Base-by-base conservation (phyloP, 2,329 filamentous ascomycete species). In the Aspergillus puulaauensis region DNA sequence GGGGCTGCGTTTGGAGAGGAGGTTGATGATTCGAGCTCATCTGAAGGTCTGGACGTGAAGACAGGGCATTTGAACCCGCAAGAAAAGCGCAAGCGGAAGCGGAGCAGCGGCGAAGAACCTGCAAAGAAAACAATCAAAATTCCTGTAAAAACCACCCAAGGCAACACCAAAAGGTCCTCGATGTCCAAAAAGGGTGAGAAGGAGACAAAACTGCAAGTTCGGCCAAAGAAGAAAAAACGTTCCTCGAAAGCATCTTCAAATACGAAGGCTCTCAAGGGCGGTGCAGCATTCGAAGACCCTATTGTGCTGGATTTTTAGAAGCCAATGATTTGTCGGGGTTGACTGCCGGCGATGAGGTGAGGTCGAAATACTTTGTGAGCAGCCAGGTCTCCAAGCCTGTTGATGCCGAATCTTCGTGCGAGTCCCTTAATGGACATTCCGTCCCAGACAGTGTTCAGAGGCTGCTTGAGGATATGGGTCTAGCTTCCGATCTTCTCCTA, bases 321-420 rank as follows among this genome's bases (percentile, higher is more conserved):
- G 59, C 74, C 74, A 60, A 70, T 74, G 74, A 76, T 74, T 75
- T 68, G 66, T 68, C 65, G 64, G 64, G 64, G 61, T 52, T 71
- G 68, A 73, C 67, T 61, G 63, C 69, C 64, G 60, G 69, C 67
- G 72, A 73, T 75, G 74, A 76, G 74, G 74, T 69, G 57, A 67
- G 63, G 65, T 75, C 73, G 6, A 72, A 69, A 57, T 74, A 72
- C 62, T 74, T 73, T 50, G 33, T 43, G 44, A n/a, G n/a, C 57
- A 41, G 41, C 17, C 19, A 12, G 40, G 27, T 31, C 3, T 31
- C 50, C 11, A 56, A 47, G 27, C n/a, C 53, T 57, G 19, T 23
- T 33, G 15, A 39, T 12, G n/a, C 23, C 24, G 33, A 48, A 49
- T 17, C 14, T 19, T 19, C 52, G 45, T 31, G 23, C 23, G n/a